A percentile compares a stretch with the other conserved stretches of the same genome.
Evolutionary conservation across 345 rosid species (phyloP).

Genomic region (Viola odorata): DNA sequence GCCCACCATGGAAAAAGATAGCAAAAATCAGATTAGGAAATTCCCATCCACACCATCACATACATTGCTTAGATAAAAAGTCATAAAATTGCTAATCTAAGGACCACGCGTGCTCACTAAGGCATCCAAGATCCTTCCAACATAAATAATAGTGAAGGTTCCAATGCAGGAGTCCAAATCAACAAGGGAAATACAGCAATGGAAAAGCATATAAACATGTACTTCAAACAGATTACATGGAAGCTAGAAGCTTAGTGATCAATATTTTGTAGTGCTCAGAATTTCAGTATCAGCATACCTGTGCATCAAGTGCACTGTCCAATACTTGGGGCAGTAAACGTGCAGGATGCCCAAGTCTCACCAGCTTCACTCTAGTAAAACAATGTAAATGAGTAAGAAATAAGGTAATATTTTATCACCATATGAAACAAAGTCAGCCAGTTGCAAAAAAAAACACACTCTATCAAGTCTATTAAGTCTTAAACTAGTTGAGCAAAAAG

Average conservation of each 20-base stretch:
- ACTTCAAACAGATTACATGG: slow-evolving; percentile 4
- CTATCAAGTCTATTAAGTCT: background rate
- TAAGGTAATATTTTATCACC: background rate
- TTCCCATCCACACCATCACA: slow-evolving; percentile 3
- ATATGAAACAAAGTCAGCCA: background rate
- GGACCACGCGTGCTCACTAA: background rate
- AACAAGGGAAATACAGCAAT: background rate
- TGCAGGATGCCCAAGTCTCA: slow-evolving; percentile 95
- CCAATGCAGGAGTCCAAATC: background rate
- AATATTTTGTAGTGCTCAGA: background rate
- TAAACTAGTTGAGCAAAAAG: background rate
- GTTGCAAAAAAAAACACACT: background rate
- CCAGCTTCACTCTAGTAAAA: slow-evolving; percentile 60
- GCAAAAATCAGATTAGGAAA: slow-evolving; percentile 5
- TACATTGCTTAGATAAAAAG: background rate
- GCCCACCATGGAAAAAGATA: background rate
- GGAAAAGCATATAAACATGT: background rate
- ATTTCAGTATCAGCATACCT: slow-evolving; percentile 33
- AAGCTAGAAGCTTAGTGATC: slow-evolving; percentile 2
- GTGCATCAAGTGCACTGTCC: slow-evolving; percentile 90
- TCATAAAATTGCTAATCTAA: background rate
- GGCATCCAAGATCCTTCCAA: background rate
- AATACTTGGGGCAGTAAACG: slow-evolving; percentile 87
- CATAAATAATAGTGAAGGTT: background rate
- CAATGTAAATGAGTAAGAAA: background rate